Conservation (phyloP, 331 rosid species). For the Rhamnella rubrinervis region DNA sequence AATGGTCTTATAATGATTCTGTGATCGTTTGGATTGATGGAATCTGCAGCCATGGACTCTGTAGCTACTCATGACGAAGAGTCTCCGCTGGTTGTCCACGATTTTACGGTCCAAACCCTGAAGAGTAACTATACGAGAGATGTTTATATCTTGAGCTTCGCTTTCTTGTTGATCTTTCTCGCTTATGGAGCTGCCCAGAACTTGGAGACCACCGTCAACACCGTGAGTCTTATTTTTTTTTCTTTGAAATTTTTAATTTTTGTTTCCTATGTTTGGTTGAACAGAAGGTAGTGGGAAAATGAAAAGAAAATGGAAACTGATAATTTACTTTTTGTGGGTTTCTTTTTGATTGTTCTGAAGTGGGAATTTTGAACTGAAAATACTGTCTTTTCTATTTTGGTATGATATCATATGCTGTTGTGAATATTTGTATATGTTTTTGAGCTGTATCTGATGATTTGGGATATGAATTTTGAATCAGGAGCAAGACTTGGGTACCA, state of each 20-base stretch:
- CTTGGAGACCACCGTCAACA: constrained; percentile 77
- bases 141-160: constrained; percentile 61
- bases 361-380: too few relatives aligned
- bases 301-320: background rate
- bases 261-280: background rate
- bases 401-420: background rate
- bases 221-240: constrained; percentile 39
- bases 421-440: background rate
- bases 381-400: too few relatives aligned
- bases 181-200: constrained; percentile 96
- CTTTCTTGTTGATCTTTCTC: constrained; percentile 73
- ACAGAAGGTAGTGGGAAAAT: background rate
- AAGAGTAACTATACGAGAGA: constrained; percentile 43
- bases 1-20: constrained; percentile 2
- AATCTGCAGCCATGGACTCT: constrained; percentile 44
- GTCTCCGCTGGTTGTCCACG: constrained; percentile 46
- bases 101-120: constrained; percentile 15
- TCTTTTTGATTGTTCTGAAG: too few relatives aligned
- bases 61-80: constrained; percentile 49
- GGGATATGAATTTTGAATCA: constrained; percentile 30
- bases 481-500: constrained; percentile 84
- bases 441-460: background rate
- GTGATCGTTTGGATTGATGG: constrained; percentile 11
- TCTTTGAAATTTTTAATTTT: too few relatives aligned
- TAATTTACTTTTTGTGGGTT: too few relatives aligned